phyloP scores from a whole-genome alignment of 192 early-diverging fungal genomes.

The Gonapodya prolifera region DNA sequence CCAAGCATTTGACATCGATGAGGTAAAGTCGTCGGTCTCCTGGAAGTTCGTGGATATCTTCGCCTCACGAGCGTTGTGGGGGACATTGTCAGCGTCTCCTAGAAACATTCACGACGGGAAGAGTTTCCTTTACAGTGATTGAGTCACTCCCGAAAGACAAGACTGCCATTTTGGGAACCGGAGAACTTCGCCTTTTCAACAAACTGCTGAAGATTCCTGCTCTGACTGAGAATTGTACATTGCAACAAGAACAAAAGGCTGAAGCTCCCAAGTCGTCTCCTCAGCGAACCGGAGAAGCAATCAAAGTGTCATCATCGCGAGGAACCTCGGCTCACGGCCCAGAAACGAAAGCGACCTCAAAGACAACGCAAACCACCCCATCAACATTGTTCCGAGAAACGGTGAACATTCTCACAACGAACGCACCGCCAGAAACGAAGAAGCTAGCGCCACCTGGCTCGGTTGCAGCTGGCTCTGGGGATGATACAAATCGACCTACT shows the following conservation, averaged over 20 bases:
- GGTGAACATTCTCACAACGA: constrained; percentile 23
- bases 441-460: constrained; percentile 18
- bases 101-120: constrained; percentile 41
- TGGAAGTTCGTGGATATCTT: neutral
- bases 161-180: constrained; percentile 33
- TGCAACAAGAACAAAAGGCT: neutral
- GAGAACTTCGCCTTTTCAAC: constrained; percentile 23
- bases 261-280: neutral
- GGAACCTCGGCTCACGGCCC: neutral
- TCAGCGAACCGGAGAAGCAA: neutral
- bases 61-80: neutral
- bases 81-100: constrained; percentile 23
- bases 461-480: constrained; percentile 5
- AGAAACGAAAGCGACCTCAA: constrained; percentile 25
- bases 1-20: constrained; percentile 36
- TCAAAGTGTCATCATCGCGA: neutral
- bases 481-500: constrained; percentile 14
- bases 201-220: constrained; percentile 28
- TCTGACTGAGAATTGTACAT: too few relatives aligned
- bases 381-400: constrained; percentile 18
- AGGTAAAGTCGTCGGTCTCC: constrained; percentile 17
- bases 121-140: constrained; percentile 29
- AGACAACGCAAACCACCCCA: constrained; percentile 14
- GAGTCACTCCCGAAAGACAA: constrained; percentile 52
- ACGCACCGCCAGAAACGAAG: constrained; percentile 14